A percentile compares a stretch with the other conserved stretches of the same genome.
Evolutionary conservation across 495 filamentous ascomycete genomes (phyloP).

Genomic region (Ascobolus immersus): DNA sequence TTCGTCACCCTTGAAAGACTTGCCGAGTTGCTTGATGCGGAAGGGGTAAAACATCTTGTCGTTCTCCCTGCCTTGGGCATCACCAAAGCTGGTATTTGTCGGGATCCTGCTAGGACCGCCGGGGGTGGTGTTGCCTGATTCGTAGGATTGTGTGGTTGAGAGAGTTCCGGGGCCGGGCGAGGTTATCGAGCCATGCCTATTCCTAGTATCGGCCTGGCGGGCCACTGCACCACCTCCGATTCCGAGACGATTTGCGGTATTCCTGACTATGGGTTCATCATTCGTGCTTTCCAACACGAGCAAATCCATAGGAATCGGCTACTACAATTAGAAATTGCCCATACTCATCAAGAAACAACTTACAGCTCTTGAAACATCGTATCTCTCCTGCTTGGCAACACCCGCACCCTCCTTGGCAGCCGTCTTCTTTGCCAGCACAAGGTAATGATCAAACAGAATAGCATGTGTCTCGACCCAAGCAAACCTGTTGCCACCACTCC

Average conservation of each 20-base stretch:
- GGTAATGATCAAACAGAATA: conserved; percentile 85
- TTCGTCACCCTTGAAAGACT: conserved; percentile 16
- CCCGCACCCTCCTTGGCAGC: conserved; percentile 35
- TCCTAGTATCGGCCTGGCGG: conserved; percentile 20
- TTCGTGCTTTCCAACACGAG: conserved; percentile 72
- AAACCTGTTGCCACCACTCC: conserved; percentile 65
- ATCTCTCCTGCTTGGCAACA: conserved; percentile 52
- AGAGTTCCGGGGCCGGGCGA: conserved; percentile 31
- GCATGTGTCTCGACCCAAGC: conserved; percentile 79
- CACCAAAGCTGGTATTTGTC: conserved; percentile 14
- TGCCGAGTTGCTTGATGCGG: conserved; percentile 84
- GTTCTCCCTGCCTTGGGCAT: conserved; percentile 24
- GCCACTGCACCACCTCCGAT: conserved; percentile 40
- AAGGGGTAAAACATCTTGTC: conserved; percentile 82
- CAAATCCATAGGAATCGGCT: conserved; percentile 93
- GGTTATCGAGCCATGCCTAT: too few relatives aligned
- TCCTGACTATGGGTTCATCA: conserved; percentile 68
- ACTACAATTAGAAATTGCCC: too few relatives aligned
- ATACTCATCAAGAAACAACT: conserved; percentile 16
- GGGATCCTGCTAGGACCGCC: conserved; percentile 22
- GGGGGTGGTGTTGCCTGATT: conserved; percentile 17
- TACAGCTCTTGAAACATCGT: conserved; percentile 81
- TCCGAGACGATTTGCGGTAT: conserved; percentile 21
- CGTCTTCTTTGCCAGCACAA: conserved; percentile 71
- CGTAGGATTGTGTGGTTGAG: conserved; percentile 36